Conservation (phyloP, 2,329 filamentous ascomycete genomes). For the Colletotrichum acutatum region DNA sequence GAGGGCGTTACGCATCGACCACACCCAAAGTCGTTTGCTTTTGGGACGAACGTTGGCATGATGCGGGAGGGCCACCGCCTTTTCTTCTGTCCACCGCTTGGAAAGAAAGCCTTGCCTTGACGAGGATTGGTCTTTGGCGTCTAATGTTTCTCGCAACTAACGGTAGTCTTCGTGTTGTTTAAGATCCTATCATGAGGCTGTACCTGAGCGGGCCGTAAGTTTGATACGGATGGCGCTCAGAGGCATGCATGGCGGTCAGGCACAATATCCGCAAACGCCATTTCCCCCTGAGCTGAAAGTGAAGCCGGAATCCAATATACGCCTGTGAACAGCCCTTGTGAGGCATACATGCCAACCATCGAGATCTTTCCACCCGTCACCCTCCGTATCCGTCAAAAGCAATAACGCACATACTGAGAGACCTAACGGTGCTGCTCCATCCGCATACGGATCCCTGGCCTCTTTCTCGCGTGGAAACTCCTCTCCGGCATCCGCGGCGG, state of each 20-base stretch:
- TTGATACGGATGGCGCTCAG: neutral
- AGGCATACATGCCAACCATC: neutral
- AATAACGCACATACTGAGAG: neutral
- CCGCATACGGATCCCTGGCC: neutral
- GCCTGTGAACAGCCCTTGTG: neutral
- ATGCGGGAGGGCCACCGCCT: neutral
- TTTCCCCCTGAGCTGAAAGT: neutral
- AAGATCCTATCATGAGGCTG: accelerated
- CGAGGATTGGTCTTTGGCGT: neutral
- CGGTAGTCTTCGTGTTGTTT: too few species aligned
- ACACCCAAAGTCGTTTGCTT: slow-evolving; percentile 24
- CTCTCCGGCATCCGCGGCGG: neutral
- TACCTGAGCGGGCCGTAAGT: neutral
- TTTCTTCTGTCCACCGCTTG: neutral
- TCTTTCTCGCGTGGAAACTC: neutral
- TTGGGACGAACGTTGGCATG: neutral
- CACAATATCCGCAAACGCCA: neutral
- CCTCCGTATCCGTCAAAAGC: neutral
- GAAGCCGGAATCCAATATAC: neutral
- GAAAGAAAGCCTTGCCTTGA: neutral
- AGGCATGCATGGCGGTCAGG: neutral
- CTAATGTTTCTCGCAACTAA: neutral
- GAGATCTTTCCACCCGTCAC: neutral
- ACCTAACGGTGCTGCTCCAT: neutral
- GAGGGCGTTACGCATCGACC: slow-evolving; percentile 5